phyloP scores from a whole-genome alignment of 495 filamentous ascomycete genomes.

The Durotheca rogersii region DNA sequence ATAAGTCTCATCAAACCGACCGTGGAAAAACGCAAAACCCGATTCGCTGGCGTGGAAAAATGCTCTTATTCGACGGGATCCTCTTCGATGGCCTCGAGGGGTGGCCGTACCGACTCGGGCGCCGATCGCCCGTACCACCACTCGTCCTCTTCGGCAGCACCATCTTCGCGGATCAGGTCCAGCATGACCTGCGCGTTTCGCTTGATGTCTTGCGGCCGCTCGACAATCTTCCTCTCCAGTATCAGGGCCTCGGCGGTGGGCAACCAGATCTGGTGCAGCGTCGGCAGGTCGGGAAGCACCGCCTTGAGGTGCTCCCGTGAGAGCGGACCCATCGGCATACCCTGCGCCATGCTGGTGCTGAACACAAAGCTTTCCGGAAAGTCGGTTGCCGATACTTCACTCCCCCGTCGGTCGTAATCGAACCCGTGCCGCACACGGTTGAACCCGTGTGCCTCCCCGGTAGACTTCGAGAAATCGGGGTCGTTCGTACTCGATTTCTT shows the following conservation, averaged over 20 bases:
- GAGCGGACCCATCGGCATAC: conserved; percentile 55
- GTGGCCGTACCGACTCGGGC: conserved; percentile 47
- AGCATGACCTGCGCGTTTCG: conserved; percentile 53
- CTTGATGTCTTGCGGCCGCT: conserved; percentile 52
- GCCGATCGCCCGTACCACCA: conserved; percentile 52
- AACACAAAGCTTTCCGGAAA: conserved; percentile 49
- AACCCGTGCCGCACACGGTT: conserved; percentile 33
- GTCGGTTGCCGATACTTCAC: conserved; percentile 37
- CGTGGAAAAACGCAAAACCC: not conserved
- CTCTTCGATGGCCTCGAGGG: conserved; percentile 50
- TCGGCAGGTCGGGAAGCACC: conserved; percentile 51
- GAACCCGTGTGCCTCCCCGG: conserved; percentile 16
- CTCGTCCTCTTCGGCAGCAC: conserved; percentile 51
- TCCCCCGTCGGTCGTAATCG: conserved; percentile 31
- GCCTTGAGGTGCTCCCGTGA: conserved; percentile 47
- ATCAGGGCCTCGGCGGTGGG: conserved; percentile 57
- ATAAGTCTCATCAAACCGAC: no score
- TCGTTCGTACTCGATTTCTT: conserved; percentile 46
- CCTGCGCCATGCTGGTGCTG: conserved; percentile 52
- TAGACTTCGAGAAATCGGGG: conserved; percentile 14
- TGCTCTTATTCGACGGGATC: conserved; percentile 47
- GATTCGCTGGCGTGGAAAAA: no score
- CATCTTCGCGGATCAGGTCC: conserved; percentile 55
- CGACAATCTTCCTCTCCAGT: conserved; percentile 54
- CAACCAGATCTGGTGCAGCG: conserved; percentile 52